Percentiles rank a stretch among this genome's conserved stretches.
phyloP scores from a whole-genome alignment of 495 filamentous ascomycete species.

The Tuber calosporum region DNA sequence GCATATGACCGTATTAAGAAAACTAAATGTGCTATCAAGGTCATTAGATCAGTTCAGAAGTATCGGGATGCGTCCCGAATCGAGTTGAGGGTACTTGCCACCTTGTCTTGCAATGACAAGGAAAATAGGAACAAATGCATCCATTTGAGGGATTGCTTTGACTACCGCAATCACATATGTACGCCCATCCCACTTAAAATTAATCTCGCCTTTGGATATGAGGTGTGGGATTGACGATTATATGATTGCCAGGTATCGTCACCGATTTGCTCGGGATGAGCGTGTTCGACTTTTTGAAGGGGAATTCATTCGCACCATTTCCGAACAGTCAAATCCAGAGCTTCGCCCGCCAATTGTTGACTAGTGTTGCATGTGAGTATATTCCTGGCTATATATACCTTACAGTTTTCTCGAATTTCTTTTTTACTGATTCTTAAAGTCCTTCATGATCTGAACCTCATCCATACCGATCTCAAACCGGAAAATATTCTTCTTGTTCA shows the following conservation, averaged over 20 bases:
- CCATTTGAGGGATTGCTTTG: conserved; percentile 93
- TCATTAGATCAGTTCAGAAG: conserved; percentile 96
- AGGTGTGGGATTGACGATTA: conserved; percentile 35
- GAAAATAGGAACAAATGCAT: conserved; percentile 95
- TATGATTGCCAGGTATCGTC: conserved; percentile 57
- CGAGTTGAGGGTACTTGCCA: conserved; percentile 85
- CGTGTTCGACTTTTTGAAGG: conserved; percentile 96
- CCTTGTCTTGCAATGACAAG: conserved; percentile 79
- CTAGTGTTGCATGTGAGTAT: conserved; percentile 92
- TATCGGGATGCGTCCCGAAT: conserved; percentile 96
- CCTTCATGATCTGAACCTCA: conserved; percentile 93
- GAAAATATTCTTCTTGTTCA: conserved; percentile 95
- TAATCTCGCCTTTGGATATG: conserved; percentile 25
- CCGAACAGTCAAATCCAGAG: conserved; percentile 98
- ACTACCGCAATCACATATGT: conserved; percentile 95
- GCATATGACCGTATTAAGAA: conserved; percentile 69
- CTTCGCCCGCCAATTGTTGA: conserved; percentile 90
- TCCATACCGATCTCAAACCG: conserved; percentile 95
- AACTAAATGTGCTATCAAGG: conserved; percentile 85
- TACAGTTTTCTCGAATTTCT: not conserved
- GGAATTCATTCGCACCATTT: conserved; percentile 89
- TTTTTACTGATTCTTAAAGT: conserved; percentile 52
- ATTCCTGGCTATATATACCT: not conserved
- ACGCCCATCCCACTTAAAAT: conserved; percentile 28
- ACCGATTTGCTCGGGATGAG: conserved; percentile 93